Evolutionary conservation across 345 rosid species (phyloP).

Genomic region (Eucalyptus sp.): DNA sequence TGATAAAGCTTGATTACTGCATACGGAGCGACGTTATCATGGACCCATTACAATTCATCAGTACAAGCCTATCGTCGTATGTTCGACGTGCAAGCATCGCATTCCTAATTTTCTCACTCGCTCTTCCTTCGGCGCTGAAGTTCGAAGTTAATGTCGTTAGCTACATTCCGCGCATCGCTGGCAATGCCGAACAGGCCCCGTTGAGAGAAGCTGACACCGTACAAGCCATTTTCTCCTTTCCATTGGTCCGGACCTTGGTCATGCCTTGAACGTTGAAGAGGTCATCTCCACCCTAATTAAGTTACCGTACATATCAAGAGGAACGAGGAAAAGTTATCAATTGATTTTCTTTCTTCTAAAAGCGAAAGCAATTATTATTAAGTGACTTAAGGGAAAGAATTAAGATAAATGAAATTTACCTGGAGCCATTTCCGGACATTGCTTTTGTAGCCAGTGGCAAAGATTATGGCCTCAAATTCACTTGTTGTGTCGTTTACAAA

Average conservation of each 20-base stretch:
- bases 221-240: constrained; percentile 46
- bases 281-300: constrained; percentile 6
- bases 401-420: not conserved
- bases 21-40: not conserved
- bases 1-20: not conserved
- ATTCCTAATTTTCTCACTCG: not conserved
- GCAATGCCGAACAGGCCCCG: constrained; percentile 36
- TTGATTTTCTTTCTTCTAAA: not conserved
- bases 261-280: constrained; percentile 29
- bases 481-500: constrained; percentile 11
- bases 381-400: not conserved
- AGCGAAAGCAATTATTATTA: not conserved
- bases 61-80: not conserved
- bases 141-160: constrained; percentile 8
- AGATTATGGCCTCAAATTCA: constrained; percentile 30
- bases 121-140: not conserved
- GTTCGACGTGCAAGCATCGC: not conserved
- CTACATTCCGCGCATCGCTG: constrained; percentile 29
- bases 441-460: constrained; percentile 56
- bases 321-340: not conserved
- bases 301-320: not conserved
- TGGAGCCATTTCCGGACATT: constrained; percentile 37
- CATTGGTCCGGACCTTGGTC: constrained; percentile 31
- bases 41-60: not conserved
- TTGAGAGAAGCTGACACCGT: constrained; percentile 34